Evolutionary conservation across 1,284 basidiomycete genomes (phyloP).

Genomic region (Taiwanofungus camphoratus): DNA sequence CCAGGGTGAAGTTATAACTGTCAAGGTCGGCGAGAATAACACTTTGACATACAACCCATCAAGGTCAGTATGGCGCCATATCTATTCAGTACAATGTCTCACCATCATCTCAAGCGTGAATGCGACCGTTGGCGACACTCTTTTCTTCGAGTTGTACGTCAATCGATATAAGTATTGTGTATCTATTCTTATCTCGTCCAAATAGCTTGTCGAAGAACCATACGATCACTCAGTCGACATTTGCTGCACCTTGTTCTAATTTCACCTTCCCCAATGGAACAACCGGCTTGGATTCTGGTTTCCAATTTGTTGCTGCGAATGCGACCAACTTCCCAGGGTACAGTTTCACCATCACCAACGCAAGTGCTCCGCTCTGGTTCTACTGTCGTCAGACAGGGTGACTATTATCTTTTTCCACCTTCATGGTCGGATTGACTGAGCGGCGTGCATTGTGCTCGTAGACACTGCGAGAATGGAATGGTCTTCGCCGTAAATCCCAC

Average conservation of each 20-base stretch:
- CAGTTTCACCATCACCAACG: slow-evolving; percentile 33
- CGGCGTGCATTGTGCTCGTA: slow-evolving; percentile 6
- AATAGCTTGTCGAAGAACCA: slow-evolving; percentile 33
- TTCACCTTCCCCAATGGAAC: slow-evolving; percentile 22
- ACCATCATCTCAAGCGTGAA: slow-evolving; percentile 29
- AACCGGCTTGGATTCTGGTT: slow-evolving; percentile 39
- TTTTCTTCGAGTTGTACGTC: slow-evolving; percentile 48
- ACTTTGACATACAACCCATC: slow-evolving; percentile 40
- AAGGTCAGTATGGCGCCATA: slow-evolving; percentile 13
- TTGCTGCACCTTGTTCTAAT: slow-evolving; percentile 38
- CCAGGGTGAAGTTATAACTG: slow-evolving; percentile 29
- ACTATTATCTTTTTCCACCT: slow-evolving; percentile 7
- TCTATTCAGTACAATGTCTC: background rate
- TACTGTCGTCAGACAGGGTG: slow-evolving; percentile 34
- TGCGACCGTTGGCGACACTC: slow-evolving; percentile 44
- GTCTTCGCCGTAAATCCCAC: slow-evolving; percentile 34
- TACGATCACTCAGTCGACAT: slow-evolving; percentile 56
- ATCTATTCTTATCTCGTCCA: slow-evolving; percentile 1
- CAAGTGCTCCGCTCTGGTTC: slow-evolving; percentile 36
- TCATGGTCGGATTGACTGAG: background rate
- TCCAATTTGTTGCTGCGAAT: slow-evolving; percentile 28
- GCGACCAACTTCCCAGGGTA: slow-evolving; percentile 28
- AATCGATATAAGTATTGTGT: background rate
- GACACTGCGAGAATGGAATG: slow-evolving; percentile 31
- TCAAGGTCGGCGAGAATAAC: slow-evolving; percentile 43